Evolutionary conservation across 345 rosid genomes (phyloP).

Genomic region (Microcos paniculata): DNA sequence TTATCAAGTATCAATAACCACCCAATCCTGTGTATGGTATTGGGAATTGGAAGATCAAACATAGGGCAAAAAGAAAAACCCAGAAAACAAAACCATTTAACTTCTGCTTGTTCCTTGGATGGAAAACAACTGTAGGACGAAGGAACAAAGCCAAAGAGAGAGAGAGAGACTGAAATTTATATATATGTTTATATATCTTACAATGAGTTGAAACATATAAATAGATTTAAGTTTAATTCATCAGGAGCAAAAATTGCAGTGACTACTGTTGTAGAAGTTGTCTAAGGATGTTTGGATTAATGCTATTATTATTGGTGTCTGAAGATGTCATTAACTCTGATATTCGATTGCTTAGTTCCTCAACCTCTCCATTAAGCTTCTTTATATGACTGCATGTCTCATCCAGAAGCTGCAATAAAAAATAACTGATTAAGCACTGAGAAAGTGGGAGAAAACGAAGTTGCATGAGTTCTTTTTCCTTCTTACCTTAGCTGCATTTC

Average conservation of each 20-base stretch:
- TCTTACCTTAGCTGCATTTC: constrained; percentile 14
- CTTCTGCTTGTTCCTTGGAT: constrained; percentile 7
- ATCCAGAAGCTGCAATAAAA: constrained; percentile 8
- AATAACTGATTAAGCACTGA: neutral
- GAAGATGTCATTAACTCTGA: constrained; percentile 5
- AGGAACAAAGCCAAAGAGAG: constrained; percentile 8
- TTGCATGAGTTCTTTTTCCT: neutral
- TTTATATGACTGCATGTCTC: constrained; percentile 15
- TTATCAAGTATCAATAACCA: neutral
- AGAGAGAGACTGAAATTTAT: neutral
- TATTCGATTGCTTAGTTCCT: constrained; percentile 13
- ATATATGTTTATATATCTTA: neutral
- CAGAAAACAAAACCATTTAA: neutral
- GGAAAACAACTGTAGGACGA: neutral
- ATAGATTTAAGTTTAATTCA: neutral
- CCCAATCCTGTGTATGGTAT: neutral
- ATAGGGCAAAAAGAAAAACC: neutral
- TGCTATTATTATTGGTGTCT: neutral
- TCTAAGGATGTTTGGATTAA: constrained; percentile 1
- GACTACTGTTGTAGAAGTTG: constrained; percentile 3
- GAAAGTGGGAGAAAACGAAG: neutral
- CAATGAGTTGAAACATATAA: neutral
- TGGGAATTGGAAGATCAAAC: neutral
- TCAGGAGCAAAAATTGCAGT: neutral
- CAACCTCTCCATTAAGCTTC: constrained; percentile 15